These are phyloP conservation scores for Coriaria nepalensis DNA, from an alignment of 306 rosid genomes.

Conservation along the genomic window DNA sequence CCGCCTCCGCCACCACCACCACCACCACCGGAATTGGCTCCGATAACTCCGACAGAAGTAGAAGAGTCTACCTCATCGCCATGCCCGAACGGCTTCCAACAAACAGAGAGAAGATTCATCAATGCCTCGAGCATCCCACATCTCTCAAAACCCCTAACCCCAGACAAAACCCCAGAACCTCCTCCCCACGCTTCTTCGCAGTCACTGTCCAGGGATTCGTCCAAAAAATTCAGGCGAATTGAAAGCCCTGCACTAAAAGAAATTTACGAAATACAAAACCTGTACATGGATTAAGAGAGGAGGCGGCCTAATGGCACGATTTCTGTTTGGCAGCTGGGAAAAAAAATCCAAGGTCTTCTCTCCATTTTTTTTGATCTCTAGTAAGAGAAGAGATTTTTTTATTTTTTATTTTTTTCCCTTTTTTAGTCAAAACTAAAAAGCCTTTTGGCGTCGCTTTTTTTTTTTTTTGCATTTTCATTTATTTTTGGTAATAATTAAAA, in stretches of 20 bases:
- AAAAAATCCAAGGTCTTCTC: slow-evolving; percentile 27
- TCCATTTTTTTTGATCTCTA: slow-evolving; percentile 21
- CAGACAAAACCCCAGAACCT: slow-evolving; percentile 18
- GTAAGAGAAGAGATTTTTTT: slow-evolving; percentile 34
- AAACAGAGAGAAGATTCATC: slow-evolving; percentile 74
- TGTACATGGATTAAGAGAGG: slow-evolving; percentile 10
- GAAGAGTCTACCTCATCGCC: slow-evolving; percentile 17
- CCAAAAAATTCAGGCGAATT: slow-evolving; percentile 13
- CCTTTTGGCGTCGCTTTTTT: too few species aligned
- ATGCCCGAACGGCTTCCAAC: slow-evolving; percentile 70
- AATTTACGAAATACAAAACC: too few species aligned
- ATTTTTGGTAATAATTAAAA: too few species aligned
- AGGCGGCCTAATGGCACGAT: slow-evolving; percentile 22
- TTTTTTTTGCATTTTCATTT: too few species aligned
- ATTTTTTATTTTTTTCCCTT: too few species aligned
- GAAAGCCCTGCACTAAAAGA: neutral
- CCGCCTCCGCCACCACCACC: slow-evolving; percentile 18
- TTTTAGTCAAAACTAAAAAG: too few species aligned
- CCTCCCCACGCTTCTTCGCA: neutral
- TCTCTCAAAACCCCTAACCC: slow-evolving; percentile 71
- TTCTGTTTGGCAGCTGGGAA: slow-evolving; percentile 70
- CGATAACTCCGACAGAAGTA: slow-evolving; percentile 26
- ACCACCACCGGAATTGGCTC: slow-evolving; percentile 12
- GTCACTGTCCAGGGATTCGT: neutral
- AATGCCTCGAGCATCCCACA: slow-evolving; percentile 88